These are phyloP conservation scores for Lepiota venenata DNA, from an alignment of 768 basidiomycete species.

Conservation along the genomic window DNA sequence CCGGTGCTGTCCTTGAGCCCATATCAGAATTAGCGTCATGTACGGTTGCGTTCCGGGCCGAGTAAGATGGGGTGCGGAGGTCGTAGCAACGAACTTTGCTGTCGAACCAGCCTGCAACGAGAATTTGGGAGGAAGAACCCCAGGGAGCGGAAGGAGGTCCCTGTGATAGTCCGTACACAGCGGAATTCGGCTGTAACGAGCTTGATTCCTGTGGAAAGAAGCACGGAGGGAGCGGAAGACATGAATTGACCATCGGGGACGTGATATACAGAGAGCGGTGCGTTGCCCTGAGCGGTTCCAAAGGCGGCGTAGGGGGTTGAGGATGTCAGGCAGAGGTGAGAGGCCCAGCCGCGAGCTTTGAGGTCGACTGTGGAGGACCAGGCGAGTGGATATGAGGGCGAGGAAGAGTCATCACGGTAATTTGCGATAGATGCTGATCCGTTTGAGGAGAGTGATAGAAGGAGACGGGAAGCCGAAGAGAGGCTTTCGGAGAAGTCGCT, in stretches of 20 bases:
- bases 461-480: slow-evolving; percentile 36
- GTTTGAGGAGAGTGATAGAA: slow-evolving; percentile 56
- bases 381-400: background rate
- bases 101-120: slow-evolving; percentile 84
- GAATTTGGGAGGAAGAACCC: slow-evolving; percentile 66
- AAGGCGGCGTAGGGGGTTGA: slow-evolving; percentile 63
- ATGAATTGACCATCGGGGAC: slow-evolving; percentile 42
- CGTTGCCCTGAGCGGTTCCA: slow-evolving; percentile 51
- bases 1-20: slow-evolving; percentile 15
- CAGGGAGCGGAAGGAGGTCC: slow-evolving; percentile 62
- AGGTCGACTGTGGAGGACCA: slow-evolving; percentile 36
- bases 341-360: slow-evolving; percentile 57
- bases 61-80: slow-evolving; percentile 48
- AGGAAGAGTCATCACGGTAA: slow-evolving; percentile 7
- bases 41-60: background rate
- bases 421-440: slow-evolving; percentile 37
- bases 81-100: slow-evolving; percentile 73
- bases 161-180: slow-evolving; percentile 70
- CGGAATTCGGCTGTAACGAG: slow-evolving; percentile 31
- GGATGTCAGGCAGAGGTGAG: slow-evolving; percentile 49
- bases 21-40: background rate
- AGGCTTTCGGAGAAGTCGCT: slow-evolving; percentile 56
- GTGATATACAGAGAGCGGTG: slow-evolving; percentile 56
- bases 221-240: slow-evolving; percentile 42
- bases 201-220: slow-evolving; percentile 34